Evolutionary conservation across 1,139 yeast genomes (phyloP).

Genomic region (Geotrichum fermentans): DNA sequence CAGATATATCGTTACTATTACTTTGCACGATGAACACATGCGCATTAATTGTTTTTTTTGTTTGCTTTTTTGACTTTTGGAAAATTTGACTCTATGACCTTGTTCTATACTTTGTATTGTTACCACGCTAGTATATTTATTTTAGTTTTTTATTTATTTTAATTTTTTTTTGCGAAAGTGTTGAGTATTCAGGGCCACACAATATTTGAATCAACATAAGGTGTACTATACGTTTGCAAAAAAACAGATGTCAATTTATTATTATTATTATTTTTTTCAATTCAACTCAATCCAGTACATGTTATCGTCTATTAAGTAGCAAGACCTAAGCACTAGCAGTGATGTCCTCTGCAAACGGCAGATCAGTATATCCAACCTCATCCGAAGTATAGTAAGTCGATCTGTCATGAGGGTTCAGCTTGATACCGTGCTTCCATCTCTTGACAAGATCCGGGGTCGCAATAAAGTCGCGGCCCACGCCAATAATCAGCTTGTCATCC

Average conservation of each 20-base stretch:
- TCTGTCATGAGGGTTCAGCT: slow-evolving; percentile 41
- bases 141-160: too few relatives aligned
- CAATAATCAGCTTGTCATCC: slow-evolving; percentile 42
- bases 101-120: too few relatives aligned
- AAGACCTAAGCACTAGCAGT: background rate
- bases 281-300: too few relatives aligned
- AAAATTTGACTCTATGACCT: too few relatives aligned
- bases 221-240: background rate
- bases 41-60: too few relatives aligned
- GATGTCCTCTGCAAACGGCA: slow-evolving; percentile 13
- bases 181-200: background rate
- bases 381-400: slow-evolving; percentile 37
- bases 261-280: background rate
- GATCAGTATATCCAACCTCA: slow-evolving; percentile 22
- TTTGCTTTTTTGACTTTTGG: too few relatives aligned
- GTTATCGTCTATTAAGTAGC: too few relatives aligned
- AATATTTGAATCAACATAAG: background rate
- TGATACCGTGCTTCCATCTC: slow-evolving; percentile 35
- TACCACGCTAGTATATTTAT: too few relatives aligned
- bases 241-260: background rate
- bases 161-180: too few relatives aligned
- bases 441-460: slow-evolving; percentile 50
- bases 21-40: too few relatives aligned
- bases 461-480: slow-evolving; percentile 52
- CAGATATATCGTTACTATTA: too few relatives aligned